These are phyloP conservation scores for Forsythia viridissima DNA, from an alignment of 257 asterid genomes.

Conservation along the genomic window DNA sequence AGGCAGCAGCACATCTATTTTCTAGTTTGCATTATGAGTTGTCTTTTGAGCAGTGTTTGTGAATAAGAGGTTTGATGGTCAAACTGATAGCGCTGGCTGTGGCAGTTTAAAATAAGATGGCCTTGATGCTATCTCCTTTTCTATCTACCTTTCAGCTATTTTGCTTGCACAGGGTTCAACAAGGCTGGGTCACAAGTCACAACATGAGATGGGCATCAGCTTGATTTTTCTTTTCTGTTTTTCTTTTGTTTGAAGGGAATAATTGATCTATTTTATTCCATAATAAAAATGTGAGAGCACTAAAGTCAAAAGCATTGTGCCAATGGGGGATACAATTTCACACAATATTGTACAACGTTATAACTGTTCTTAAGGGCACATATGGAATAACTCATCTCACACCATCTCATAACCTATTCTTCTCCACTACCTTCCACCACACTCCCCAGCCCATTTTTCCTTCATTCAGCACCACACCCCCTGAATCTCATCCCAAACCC, in stretches of 20 bases:
- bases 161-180: neutral
- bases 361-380: neutral
- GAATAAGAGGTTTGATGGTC: too few species aligned
- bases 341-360: neutral
- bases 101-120: neutral
- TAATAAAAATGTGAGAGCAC: neutral
- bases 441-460: neutral
- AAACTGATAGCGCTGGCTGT: too few species aligned
- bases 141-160: neutral
- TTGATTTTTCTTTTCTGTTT: neutral
- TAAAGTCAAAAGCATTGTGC: neutral
- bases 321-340: neutral
- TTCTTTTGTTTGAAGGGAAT: neutral
- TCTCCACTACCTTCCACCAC: neutral
- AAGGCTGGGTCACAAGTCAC: neutral
- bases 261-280: neutral
- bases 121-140: neutral
- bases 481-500: neutral
- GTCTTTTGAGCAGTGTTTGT: neutral
- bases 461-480: neutral
- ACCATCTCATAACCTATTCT: neutral
- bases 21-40: neutral
- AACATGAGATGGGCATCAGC: neutral
- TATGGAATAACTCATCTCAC: neutral
- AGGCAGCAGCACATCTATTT: too few species aligned